A percentile compares a stretch with the other conserved stretches of the same genome.
These are phyloP conservation scores for Fraxinus angustifolia DNA, from an alignment of 305 asterid genomes.

Conservation along the genomic window DNA sequence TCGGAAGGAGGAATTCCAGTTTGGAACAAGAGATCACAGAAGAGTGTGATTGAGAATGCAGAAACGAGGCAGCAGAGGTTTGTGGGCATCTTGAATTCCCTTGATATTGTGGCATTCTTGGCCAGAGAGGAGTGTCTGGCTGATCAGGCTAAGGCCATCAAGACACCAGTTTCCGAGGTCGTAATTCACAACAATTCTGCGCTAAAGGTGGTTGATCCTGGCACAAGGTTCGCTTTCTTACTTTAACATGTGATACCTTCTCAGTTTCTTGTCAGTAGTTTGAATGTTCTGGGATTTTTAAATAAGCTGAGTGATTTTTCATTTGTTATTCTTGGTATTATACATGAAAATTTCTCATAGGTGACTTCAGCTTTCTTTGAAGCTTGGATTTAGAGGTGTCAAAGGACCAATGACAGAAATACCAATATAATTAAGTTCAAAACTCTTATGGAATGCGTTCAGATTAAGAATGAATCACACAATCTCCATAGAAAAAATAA, in stretches of 20 bases:
- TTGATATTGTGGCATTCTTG: constrained; percentile 81
- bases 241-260: neutral
- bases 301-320: neutral
- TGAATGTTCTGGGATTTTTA: neutral
- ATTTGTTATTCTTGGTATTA: neutral
- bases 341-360: neutral
- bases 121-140: constrained; percentile 66
- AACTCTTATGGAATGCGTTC: neutral
- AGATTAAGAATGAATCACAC: neutral
- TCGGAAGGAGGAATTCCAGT: constrained; percentile 87
- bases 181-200: constrained; percentile 57
- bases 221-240: constrained; percentile 56
- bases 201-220: constrained; percentile 89
- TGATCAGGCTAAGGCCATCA: constrained; percentile 68
- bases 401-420: neutral
- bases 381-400: neutral
- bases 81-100: constrained; percentile 79
- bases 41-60: constrained; percentile 57
- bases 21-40: constrained; percentile 74
- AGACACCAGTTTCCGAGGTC: constrained; percentile 78
- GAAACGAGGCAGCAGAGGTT: constrained; percentile 76
- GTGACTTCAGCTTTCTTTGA: neutral
- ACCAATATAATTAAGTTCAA: neutral
- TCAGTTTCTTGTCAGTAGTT: neutral
- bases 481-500: neutral